Evolutionary conservation across 805 yeast species (phyloP), one percentile per base, ranked within the genome.

Genomic region (Ogataea nonfermentans): DNA sequence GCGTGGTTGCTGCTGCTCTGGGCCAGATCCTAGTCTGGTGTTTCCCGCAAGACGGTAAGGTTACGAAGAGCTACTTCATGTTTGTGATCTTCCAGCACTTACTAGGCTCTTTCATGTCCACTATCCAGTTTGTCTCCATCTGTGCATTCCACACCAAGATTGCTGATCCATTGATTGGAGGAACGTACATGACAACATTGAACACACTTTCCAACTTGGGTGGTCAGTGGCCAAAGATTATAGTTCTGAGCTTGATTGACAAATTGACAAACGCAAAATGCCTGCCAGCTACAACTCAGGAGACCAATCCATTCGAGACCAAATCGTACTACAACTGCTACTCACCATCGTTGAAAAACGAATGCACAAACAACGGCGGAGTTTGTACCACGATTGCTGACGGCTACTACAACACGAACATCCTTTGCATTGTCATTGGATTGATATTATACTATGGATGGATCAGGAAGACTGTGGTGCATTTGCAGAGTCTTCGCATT

Each of bases 191-290:
- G 98, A 93, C 99, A 0, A 81, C 95, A 0, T 69, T 93, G 43
- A 93, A 93, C 62, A 93, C 99, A 0, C 69, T 93, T 33, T 79
- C 95, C 29, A 93, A 93, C 59, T 72, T 91, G 42, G 99, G 99
- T 16, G 99, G 99, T 9, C 93, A 95, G 30, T 93, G 99, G 99
- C 99, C 99, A 2, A 73, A 88, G 39, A 67, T 87, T n/a, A 67
- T 93, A 23, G 81, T 91, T 1, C 73, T 89, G 49, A 76, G 71
- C 43, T 70, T 89, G 62, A 91, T 93, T 40, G 97, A 91, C 63
- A 74, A 70, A 50, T 76, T 89, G 51, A 85, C 97, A 0, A 53
- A 63, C 4, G 78, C 89, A 1, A 59, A 68, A 22, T 91, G 98
- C 63, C 50, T 61, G 7, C 58, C 68, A 9, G 29, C 42, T n/a